phyloP scores from a whole-genome alignment of 2,329 filamentous ascomycete species.

The Colletotrichum gloeosporioides region DNA sequence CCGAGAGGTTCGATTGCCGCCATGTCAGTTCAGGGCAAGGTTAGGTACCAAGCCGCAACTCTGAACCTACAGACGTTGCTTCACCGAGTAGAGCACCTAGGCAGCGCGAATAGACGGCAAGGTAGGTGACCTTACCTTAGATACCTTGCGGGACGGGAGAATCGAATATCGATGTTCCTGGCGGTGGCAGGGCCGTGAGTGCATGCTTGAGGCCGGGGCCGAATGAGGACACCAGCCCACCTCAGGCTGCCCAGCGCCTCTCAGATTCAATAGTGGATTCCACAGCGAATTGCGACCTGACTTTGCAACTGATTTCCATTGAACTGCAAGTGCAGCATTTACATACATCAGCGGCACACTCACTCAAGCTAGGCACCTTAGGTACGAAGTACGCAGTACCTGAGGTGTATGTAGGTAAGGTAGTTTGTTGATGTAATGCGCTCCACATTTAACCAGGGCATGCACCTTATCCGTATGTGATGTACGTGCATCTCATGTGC shows the following conservation, averaged over 20 bases:
- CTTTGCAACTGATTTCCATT: not conserved
- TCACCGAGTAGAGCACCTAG: not conserved
- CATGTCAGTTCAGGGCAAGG: not conserved
- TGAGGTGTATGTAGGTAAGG: not conserved
- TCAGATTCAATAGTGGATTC: not conserved
- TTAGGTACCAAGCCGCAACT: not conserved
- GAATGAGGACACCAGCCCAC: not conserved
- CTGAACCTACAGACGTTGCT: not conserved
- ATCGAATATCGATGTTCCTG: not conserved
- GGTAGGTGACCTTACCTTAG: not conserved
- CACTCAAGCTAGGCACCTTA: too few species aligned
- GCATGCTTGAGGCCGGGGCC: not conserved
- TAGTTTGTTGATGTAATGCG: conserved; percentile 5
- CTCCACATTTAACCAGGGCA: not conserved
- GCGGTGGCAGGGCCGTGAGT: not conserved
- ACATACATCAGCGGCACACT: too few species aligned
- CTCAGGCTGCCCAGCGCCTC: not conserved
- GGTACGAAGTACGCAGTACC: not conserved
- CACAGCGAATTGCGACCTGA: not conserved
- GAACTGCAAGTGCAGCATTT: not conserved
- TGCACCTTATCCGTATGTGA: not conserved
- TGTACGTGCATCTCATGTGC: not conserved
- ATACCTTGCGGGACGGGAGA: not conserved
- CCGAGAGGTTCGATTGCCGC: not conserved
- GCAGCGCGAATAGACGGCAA: not conserved